Conservation (phyloP, 768 basidiomycete species). For the Nidularia sp. region DNA sequence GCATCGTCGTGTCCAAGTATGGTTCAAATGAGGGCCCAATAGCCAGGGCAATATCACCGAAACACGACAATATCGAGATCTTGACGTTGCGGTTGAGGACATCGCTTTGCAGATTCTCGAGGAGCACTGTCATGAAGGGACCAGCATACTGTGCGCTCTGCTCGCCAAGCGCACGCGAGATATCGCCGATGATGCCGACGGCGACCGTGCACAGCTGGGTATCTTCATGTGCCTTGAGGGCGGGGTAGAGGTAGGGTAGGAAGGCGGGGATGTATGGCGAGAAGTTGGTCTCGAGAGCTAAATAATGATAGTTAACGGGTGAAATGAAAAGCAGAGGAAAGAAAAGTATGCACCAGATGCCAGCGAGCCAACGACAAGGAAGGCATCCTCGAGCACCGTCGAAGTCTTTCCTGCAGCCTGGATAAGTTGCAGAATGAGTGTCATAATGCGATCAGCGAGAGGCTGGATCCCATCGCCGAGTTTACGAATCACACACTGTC, state of each 20-base stretch:
- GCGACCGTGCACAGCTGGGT: conserved; percentile 94
- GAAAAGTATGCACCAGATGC: conserved; percentile 52
- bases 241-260: conserved; percentile 81
- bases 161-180: conserved; percentile 91
- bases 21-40: conserved; percentile 85
- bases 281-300: conserved; percentile 76
- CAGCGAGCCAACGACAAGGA: conserved; percentile 88
- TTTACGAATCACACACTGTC: conserved; percentile 80
- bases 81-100: conserved; percentile 92
- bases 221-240: conserved; percentile 91
- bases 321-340: neutral
- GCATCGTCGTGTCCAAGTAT: conserved; percentile 87
- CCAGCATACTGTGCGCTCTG: conserved; percentile 78
- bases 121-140: conserved; percentile 87
- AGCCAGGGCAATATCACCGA: conserved; percentile 95
- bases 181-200: conserved; percentile 92
- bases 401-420: conserved; percentile 88
- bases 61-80: conserved; percentile 92
- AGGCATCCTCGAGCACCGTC: conserved; percentile 93
- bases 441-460: conserved; percentile 94
- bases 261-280: conserved; percentile 82
- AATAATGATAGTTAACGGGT: conserved; percentile 2
- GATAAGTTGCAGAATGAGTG: conserved; percentile 79
- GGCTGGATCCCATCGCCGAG: conserved; percentile 80
- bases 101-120: conserved; percentile 89